Evolutionary conservation across 192 early-diverging fungal species (phyloP), one percentile per base, ranked within the genome.

Genomic region (Pilobolus umbonatus): DNA sequence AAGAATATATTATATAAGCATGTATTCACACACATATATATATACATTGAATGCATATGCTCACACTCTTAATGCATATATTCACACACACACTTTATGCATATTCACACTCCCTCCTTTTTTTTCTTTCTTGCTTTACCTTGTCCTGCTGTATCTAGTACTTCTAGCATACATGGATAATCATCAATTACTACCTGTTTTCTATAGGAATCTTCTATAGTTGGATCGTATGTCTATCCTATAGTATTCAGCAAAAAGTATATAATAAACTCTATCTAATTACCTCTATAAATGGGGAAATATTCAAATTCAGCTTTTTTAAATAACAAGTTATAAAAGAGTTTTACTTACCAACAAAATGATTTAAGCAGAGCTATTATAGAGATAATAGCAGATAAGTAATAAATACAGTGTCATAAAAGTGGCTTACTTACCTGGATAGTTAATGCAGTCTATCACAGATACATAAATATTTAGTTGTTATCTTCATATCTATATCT

Each of bases 151-250:
- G 94, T 96, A 78, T 96, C 96, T 30, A 98, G 79, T 66, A 98
- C 90, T 74, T 98, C 94, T 22, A 98, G 73, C 65, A 96, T 90
- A 73, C 94, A 98, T 63, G 93, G 90, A 65, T 93, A 85, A 35
- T 89, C 92, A 69, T 98, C 96, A 50, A 98, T 91, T 44, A 95
- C 94, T 11, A 96, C 93, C 75, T 97, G 93, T 79, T 94, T 95
- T 58, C 93, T 80, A 74, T 96, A 98, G 21, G 91, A 95, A 72
- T 96, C 96, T 72, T 98, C 96, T 54, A 96, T 98, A 12, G 96
- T 98, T 47, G 96, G 96, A 76, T 97, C 93, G 67, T 96, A 98
- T 63, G 91, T 95, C 80, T 87, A 34, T 34, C 36, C 4, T 26
- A 31, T 55, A 38, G 21, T 42, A 42, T 17, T 19, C n/a, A 19